Percentiles rank a stretch among this genome's conserved stretches.
phyloP scores from a whole-genome alignment of 2,329 filamentous ascomycete genomes.

The Exophiala xenobiotica region DNA sequence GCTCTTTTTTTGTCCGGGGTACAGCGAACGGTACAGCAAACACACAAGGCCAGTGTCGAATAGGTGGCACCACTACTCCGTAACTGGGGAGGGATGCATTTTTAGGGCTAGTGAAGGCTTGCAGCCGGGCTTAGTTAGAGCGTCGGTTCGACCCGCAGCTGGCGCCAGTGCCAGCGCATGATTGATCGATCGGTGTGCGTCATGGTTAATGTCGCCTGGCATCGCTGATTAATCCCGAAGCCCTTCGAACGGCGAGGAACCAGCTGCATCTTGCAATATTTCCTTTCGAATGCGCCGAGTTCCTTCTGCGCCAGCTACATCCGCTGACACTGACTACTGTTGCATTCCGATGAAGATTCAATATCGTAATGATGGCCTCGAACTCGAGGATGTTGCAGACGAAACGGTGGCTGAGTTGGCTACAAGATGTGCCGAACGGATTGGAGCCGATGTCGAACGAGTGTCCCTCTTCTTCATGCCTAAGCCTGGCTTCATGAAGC shows the following conservation, averaged over 20 bases:
- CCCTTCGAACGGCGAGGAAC: conserved; percentile 6
- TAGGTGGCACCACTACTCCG: no score
- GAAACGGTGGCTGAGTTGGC: conserved; percentile 53
- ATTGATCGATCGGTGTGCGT: not conserved
- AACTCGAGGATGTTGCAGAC: conserved; percentile 47
- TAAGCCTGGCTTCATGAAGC: conserved; percentile 48
- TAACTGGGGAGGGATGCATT: no score
- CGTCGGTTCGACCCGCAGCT: not conserved
- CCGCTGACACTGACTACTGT: not conserved
- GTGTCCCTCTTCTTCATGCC: conserved; percentile 49
- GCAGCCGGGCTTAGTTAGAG: not conserved
- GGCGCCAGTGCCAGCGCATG: not conserved
- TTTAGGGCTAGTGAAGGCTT: not conserved
- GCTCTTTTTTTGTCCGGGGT: no score
- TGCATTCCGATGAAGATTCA: conserved; percentile 46
- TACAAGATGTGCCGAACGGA: conserved; percentile 34
- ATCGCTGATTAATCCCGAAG: conserved; percentile 10
- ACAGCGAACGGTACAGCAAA: no score
- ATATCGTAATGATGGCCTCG: conserved; percentile 55
- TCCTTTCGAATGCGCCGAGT: not conserved
- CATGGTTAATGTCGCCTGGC: conserved; percentile 4
- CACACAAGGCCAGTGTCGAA: no score
- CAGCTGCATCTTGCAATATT: not conserved
- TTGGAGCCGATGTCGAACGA: conserved; percentile 43
- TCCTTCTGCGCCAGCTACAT: not conserved